Evolutionary conservation across 163 green algal species (phyloP), one percentile per base, ranked within the genome.

Genomic region (Smithsoniella earleae): DNA sequence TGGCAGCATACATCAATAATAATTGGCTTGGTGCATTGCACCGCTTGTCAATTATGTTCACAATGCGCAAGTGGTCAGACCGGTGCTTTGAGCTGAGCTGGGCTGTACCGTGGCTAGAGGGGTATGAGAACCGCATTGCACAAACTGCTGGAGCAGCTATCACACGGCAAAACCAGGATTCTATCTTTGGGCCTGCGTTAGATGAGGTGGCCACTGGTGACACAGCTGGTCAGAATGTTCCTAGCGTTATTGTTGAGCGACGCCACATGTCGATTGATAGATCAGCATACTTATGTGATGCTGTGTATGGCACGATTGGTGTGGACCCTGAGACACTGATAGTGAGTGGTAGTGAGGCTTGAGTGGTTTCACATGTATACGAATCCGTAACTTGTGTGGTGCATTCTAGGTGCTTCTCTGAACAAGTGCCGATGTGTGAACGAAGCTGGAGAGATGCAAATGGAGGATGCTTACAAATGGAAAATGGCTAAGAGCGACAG

Each of bases 51-150:
- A 34, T 34, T n/a, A 69, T 69, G 58, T 69, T 69, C 58, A 69
- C 34, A 31, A 69, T 69, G 58, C 58, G 58, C 40, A 69, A 69
- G 43, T 69, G 58, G 58, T 43, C 58, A 37, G 58, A 69, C 20
- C 31, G 34, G 3, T 69, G 27, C 2, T 30, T 69, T 6, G 58
- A 69, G 58, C 58, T 69, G 6, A 30, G 31, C 16, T 69, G 58
- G 58, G 58, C 34, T 3, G 34, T 43, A 18, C 58, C 58, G 18
- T 69, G 58, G 58, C 18, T 69, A 13, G 30, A 69, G 25, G 58
- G 58, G 5, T n/a, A 18, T 6, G 34, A 40, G 10, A 30, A 31
- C 58, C 58, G 58, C 58, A 69, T 69, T 6, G 58, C 58, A 34
- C 58, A 69, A 31, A 69, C 58, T 5, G 58, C 58, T 25, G 31